Base-by-base conservation (phyloP, 257 asterid species). In the Orobanche coerulescens region DNA sequence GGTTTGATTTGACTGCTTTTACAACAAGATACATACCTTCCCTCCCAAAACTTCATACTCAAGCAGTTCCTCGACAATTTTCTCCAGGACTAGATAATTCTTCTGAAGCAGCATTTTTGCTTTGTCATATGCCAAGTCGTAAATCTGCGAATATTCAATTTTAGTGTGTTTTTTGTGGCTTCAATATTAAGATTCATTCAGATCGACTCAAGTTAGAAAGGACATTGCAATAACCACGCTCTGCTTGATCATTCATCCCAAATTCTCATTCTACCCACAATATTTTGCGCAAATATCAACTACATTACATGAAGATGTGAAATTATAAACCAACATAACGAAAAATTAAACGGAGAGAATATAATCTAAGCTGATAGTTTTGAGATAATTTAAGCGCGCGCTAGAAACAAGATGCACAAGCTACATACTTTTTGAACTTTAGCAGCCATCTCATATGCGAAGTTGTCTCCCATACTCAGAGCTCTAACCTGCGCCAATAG, bases 391-490 rank as follows among this genome's bases (percentile, higher is more conserved):
- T 44, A 33, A 67, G 67, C 62, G 50, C 73, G 40, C 49, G 34
- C n/a, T 2, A 22, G 37, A 42, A 50, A 65, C 54, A 51, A 19
- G 39, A 71, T 47, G 43, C 49, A 54, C 20, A 59, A 62, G 59
- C 30, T 28, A 65, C 77, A 36, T 76, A 88, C 98, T 71, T 81
- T 83, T 69, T 92, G 95, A 76, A 92, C 95, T 81, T 88, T 88
- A 65, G 90, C 85, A 55, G 96, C 96, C 85, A 88, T 84, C 76
- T 92, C 95, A 67, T 67, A 69, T 67, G 86, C 90, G 39, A 76
- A 76, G 72, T 73, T 80, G 80, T 92, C 88, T 56, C 98, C 98
- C 95, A 92, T 88, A 77, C 95, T 86, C 88, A 92, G 50, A 71
- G 81, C 67, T 54, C 87, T 78, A 58, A 15, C 90, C 98, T 92